These are phyloP conservation scores for Amanita pallidorosea DNA, from an alignment of 768 basidiomycete genomes.

Conservation along the genomic window DNA sequence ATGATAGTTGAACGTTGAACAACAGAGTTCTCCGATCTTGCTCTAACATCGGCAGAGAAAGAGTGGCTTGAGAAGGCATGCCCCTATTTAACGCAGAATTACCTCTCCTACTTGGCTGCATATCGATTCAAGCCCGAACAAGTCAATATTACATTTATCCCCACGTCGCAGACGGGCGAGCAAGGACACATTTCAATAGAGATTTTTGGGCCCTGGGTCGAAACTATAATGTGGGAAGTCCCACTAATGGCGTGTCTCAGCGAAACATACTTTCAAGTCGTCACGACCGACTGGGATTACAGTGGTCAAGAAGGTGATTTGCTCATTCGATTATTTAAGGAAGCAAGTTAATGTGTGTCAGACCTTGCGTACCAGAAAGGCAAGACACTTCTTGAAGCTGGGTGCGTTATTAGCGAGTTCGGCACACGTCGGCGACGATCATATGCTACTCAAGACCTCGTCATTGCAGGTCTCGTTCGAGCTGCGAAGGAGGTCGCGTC, in stretches of 20 bases:
- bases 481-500: slow-evolving; percentile 41
- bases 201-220: slow-evolving; percentile 62
- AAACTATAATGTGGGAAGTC: slow-evolving; percentile 92
- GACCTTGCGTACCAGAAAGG: slow-evolving; percentile 71
- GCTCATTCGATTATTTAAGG: not conserved
- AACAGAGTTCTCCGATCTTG: slow-evolving; percentile 59
- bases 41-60: slow-evolving; percentile 49
- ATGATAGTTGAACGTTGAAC: not conserved
- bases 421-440: slow-evolving; percentile 78
- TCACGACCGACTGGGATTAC: slow-evolving; percentile 75
- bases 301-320: slow-evolving; percentile 64
- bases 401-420: slow-evolving; percentile 74
- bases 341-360: slow-evolving; percentile 15
- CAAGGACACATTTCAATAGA: slow-evolving; percentile 65
- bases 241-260: slow-evolving; percentile 89
- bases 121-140: slow-evolving; percentile 72
- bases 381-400: slow-evolving; percentile 44
- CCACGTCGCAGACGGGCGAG: slow-evolving; percentile 35
- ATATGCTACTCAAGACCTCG: slow-evolving; percentile 64
- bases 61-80: slow-evolving; percentile 57
- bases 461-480: slow-evolving; percentile 57
- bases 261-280: slow-evolving; percentile 76
- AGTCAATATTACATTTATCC: slow-evolving; percentile 55
- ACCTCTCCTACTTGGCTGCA: slow-evolving; percentile 64
- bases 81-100: slow-evolving; percentile 61